A percentile compares a stretch with the other conserved stretches of the same genome.
phyloP scores from a whole-genome alignment of 1,139 yeast species.

The Nadsonia starkeyi-henricii region DNA sequence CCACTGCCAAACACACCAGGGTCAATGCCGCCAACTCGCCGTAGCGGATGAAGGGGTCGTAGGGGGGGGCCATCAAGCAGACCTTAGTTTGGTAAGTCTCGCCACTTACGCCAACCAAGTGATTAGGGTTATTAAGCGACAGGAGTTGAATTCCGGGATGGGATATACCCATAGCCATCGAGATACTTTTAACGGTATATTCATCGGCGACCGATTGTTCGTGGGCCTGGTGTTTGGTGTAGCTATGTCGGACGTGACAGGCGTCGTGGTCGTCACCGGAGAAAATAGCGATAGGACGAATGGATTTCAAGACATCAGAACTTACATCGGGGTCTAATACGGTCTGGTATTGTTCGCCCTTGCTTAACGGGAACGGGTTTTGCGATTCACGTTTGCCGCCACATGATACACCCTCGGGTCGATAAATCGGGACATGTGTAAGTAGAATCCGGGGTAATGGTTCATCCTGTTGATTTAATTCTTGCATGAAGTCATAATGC shows the following conservation, averaged over 20 bases:
- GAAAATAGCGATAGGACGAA: conserved; percentile 57
- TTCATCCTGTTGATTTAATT: conserved; percentile 17
- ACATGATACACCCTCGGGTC: conserved; percentile 44
- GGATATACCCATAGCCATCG: conserved; percentile 84
- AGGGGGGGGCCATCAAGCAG: conserved; percentile 67
- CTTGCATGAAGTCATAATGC: conserved; percentile 29
- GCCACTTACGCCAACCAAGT: conserved; percentile 4
- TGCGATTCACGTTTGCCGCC: conserved; percentile 58
- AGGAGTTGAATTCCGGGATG: conserved; percentile 78
- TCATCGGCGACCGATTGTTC: conserved; percentile 40
- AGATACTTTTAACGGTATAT: conserved; percentile 73
- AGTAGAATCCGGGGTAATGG: conserved; percentile 36
- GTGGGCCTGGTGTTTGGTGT: conserved; percentile 19
- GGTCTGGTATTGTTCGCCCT: conserved; percentile 72
- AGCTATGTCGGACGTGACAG: conserved; percentile 60
- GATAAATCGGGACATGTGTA: conserved; percentile 66
- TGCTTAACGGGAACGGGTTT: conserved; percentile 38
- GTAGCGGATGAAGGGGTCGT: conserved; percentile 28
- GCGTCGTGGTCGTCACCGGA: conserved; percentile 97
- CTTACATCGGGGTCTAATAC: conserved; percentile 48
- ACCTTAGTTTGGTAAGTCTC: conserved; percentile 35
- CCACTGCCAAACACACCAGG: conserved; percentile 8
- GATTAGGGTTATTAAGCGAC: conserved; percentile 30
- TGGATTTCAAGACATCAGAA: conserved; percentile 36
- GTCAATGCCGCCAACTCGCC: conserved; percentile 15